Base-by-base conservation (phyloP, 2,329 filamentous ascomycete species). In the Alternaria triticina region DNA sequence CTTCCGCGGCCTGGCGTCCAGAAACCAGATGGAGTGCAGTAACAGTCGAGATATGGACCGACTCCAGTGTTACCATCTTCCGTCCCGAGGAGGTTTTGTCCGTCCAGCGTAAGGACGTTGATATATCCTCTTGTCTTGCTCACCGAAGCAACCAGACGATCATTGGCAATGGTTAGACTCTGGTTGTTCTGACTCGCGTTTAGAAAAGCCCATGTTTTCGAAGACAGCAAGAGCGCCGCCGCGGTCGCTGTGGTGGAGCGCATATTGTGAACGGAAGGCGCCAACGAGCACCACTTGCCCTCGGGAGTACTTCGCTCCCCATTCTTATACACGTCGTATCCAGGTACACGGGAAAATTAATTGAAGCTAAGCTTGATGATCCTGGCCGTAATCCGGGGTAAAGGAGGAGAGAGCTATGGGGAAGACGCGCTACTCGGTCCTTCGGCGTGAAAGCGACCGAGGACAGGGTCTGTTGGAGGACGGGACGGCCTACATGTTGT, bases 1-100 rank as follows among this genome's bases (percentile, higher is more conserved):
- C 86, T 83, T 5, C 77, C 80, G 5, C 83, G 84, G 0, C 87
- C 87, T 0, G 88, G 86, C 0, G 87, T 89, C 78, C 87, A 90
- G 70, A 85, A 85, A 0, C 88, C 88, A 0, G 81, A 82, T 9
- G 87, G 86, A 0, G 82, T 86, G 71, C 70, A 72, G 27, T 70
- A 70, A 28, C 70, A 72, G 25, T 72, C 70, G 15, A 72, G 61
- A 33, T 79, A 77, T 4, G 81, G 74, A n/a, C 86, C 81, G 7
- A 79, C 76, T 0, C 84, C 83, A 3, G 68, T 67, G 15, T 68
- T 72, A 11, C 67, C 68, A 56, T 66, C 52, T 45, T 71, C 71
- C 0, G 57, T 66, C 4, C 70, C 70, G 6, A 72, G 47, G 6
- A 72, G 60, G 20, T 72, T 71, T 62, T 85, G 83, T 0, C 78